Conservation (phyloP, 139 green algal species). For the Coelastrella sp. region DNA sequence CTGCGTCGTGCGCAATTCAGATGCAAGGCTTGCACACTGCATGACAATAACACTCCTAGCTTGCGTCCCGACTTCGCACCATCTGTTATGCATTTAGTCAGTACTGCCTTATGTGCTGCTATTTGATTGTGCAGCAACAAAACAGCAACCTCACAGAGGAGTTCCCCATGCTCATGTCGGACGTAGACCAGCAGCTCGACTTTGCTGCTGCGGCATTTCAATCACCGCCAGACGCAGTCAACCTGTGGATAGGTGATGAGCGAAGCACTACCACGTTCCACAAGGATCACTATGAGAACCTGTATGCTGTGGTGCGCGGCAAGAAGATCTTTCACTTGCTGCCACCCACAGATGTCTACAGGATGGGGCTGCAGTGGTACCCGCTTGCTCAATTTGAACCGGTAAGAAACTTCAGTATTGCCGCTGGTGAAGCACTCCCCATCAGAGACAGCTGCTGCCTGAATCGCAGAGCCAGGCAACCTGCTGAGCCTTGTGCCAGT, state of each 20-base stretch:
- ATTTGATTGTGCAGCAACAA: conserved; percentile 71
- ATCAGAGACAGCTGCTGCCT: neutral
- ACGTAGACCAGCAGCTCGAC: conserved; percentile 62
- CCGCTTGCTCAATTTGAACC: conserved; percentile 28
- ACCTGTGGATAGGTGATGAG: conserved; percentile 82
- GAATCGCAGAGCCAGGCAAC: neutral
- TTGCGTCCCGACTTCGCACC: too few relatives aligned
- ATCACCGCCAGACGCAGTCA: conserved; percentile 58
- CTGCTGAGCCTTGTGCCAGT: too few relatives aligned
- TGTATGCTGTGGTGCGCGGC: conserved; percentile 84
- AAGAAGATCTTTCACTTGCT: conserved; percentile 87
- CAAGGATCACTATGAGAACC: conserved; percentile 90
- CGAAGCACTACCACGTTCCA: conserved; percentile 88
- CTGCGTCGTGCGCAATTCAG: too few relatives aligned
- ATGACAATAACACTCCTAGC: too few relatives aligned
- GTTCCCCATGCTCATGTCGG: conserved; percentile 59
- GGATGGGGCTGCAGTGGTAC: conserved; percentile 15
- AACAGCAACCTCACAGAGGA: conserved; percentile 82
- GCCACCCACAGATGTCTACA: conserved; percentile 79
- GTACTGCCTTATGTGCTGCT: neutral
- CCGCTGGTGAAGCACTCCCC: neutral
- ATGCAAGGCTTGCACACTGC: too few relatives aligned
- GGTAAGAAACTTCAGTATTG: neutral
- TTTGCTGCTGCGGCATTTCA: conserved; percentile 63
- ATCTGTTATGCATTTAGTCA: too few relatives aligned